phyloP scores from a whole-genome alignment of 1,284 basidiomycete species.

The Rhodotorula glutinis region DNA sequence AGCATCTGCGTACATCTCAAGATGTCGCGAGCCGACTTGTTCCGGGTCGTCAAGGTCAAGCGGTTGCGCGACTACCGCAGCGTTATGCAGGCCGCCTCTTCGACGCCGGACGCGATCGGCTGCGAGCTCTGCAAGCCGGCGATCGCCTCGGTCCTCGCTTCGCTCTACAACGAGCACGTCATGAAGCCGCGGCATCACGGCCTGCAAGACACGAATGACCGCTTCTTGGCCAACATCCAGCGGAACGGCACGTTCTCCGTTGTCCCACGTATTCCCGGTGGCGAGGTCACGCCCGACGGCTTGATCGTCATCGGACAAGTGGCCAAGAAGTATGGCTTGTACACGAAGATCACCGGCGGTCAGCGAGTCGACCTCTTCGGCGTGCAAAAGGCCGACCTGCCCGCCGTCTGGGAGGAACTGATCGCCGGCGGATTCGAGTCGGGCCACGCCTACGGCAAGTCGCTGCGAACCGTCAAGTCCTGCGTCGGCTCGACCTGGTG shows the following conservation, averaged over 20 bases:
- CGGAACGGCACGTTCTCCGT: conserved; percentile 71
- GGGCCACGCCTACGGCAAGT: conserved; percentile 70
- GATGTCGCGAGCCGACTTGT: conserved; percentile 66
- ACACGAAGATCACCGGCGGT: conserved; percentile 58
- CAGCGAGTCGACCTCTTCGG: conserved; percentile 73
- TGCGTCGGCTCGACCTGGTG: conserved; percentile 66
- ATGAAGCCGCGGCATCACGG: conserved; percentile 58
- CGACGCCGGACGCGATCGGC: conserved; percentile 57
- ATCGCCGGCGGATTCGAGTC: conserved; percentile 59
- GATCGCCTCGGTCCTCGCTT: conserved; percentile 65
- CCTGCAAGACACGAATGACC: conserved; percentile 63
- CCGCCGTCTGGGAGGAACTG: conserved; percentile 69
- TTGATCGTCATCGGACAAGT: conserved; percentile 67
- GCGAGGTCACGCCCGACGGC: conserved; percentile 66
- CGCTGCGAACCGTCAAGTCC: conserved; percentile 59
- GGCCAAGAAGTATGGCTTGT: conserved; percentile 66
- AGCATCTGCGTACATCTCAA: conserved; percentile 64
- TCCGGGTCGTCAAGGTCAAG: conserved; percentile 66
- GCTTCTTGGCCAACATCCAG: conserved; percentile 71
- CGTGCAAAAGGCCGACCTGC: conserved; percentile 69
- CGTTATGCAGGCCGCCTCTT: conserved; percentile 59
- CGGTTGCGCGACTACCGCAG: conserved; percentile 60
- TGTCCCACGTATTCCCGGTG: conserved; percentile 65
- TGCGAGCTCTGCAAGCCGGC: conserved; percentile 73
- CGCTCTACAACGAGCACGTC: conserved; percentile 66